These are phyloP conservation scores for Candolleomyces eurysporus DNA, from an alignment of 768 basidiomycete species.

Conservation along the genomic window DNA sequence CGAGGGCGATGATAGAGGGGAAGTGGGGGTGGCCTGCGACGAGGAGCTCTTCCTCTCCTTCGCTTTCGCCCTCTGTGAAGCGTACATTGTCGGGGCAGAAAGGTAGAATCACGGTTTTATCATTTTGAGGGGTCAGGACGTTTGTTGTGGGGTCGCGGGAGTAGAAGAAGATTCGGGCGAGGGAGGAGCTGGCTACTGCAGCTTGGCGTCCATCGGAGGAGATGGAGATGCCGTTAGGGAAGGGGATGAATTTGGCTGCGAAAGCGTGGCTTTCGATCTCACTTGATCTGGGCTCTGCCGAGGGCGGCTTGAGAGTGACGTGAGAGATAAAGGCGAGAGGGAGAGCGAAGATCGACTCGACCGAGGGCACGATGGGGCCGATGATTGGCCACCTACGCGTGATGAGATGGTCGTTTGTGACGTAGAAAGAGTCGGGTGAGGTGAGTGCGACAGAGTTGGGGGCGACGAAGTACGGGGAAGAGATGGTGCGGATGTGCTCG, in stretches of 20 bases:
- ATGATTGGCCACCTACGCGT: constrained; percentile 58
- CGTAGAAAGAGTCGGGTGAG: constrained; percentile 65
- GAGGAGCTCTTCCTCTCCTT: constrained; percentile 35
- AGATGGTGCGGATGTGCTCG: constrained; percentile 57
- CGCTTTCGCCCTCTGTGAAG: constrained; percentile 36
- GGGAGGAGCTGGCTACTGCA: constrained; percentile 56
- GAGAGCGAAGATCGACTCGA: constrained; percentile 55
- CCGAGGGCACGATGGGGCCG: constrained; percentile 48
- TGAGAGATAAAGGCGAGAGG: constrained; percentile 63
- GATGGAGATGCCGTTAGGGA: constrained; percentile 68
- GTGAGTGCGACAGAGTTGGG: constrained; percentile 69
- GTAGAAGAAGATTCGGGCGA: constrained; percentile 50
- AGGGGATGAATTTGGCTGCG: constrained; percentile 50
- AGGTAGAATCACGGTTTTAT: constrained; percentile 45
- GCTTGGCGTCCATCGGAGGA: constrained; percentile 48
- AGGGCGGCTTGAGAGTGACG: constrained; percentile 39
- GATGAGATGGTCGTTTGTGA: constrained; percentile 70
- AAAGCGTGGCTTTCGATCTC: constrained; percentile 36
- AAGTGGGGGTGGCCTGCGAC: constrained; percentile 71
- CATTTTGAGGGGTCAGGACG: constrained; percentile 29
- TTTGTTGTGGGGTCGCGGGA: constrained; percentile 44
- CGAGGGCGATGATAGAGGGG: constrained; percentile 44
- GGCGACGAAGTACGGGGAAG: constrained; percentile 55
- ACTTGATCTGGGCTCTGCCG: constrained; percentile 12
- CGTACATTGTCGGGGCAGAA: constrained; percentile 62